Conservation (phyloP, 805 yeast genomes). For the Candida tibetensis region DNA sequence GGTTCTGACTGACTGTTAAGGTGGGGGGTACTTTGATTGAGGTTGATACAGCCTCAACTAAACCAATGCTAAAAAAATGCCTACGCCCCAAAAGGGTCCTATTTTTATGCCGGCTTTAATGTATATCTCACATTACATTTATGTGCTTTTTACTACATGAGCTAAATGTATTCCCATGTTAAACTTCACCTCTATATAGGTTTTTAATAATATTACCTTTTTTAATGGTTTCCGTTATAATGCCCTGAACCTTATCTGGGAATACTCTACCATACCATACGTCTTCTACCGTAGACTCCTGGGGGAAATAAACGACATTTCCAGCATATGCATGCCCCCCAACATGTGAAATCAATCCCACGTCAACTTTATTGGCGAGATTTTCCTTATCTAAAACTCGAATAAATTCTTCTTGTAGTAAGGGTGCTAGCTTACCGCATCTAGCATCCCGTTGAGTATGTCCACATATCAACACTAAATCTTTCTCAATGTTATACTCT, state of each 20-base stretch:
- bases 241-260: conserved; percentile 64
- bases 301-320: conserved; percentile 57
- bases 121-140: not conserved
- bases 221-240: conserved; percentile 53
- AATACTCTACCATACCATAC: conserved; percentile 78
- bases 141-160: not conserved
- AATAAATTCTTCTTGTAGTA: conserved; percentile 50
- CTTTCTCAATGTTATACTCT: conserved; percentile 14
- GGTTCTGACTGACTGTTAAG: too few relatives aligned
- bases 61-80: too few relatives aligned
- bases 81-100: too few relatives aligned
- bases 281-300: conserved; percentile 30
- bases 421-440: conserved; percentile 68
- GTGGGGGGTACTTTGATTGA: too few relatives aligned
- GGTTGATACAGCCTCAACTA: too few relatives aligned
- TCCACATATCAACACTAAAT: conserved; percentile 59
- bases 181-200: conserved; percentile 48
- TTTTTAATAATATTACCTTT: conserved; percentile 51
- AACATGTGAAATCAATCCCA: conserved; percentile 68
- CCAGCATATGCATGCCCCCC: conserved; percentile 92
- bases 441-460: conserved; percentile 61
- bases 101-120: too few relatives aligned
- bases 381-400: conserved; percentile 35
- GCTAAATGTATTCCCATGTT: not conserved
- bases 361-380: conserved; percentile 23